phyloP scores from a whole-genome alignment of 768 basidiomycete genomes.

The Lactarius hatsudake region DNA sequence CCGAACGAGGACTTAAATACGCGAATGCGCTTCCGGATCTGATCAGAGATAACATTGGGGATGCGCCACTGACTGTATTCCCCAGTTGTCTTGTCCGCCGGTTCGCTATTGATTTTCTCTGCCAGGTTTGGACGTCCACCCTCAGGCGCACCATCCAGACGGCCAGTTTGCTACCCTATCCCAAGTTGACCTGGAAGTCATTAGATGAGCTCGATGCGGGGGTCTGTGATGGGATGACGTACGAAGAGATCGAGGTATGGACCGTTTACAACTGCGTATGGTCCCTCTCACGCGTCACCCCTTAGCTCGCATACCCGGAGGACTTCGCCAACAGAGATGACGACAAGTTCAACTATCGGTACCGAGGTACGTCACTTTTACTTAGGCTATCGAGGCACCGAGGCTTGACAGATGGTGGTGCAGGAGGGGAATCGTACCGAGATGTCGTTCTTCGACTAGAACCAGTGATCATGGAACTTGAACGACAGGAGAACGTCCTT shows the following conservation, averaged over 20 bases:
- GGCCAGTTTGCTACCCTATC: constrained; percentile 73
- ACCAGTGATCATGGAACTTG: constrained; percentile 98
- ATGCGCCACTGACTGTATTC: constrained; percentile 78
- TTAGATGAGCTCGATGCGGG: constrained; percentile 98
- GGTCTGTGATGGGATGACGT: constrained; percentile 99
- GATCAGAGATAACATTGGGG: constrained; percentile 87
- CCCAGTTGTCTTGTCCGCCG: background rate
- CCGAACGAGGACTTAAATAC: constrained; percentile 81
- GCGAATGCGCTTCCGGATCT: constrained; percentile 81
- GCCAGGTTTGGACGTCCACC: constrained; percentile 98
- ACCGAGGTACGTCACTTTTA: constrained; percentile 54
- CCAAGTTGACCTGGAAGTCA: constrained; percentile 97
- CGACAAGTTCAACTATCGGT: constrained; percentile 99
- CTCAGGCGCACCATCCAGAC: constrained; percentile 91
- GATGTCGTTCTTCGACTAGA: constrained; percentile 95
- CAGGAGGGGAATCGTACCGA: constrained; percentile 91
- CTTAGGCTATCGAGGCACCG: background rate
- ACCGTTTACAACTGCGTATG: background rate
- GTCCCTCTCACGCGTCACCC: background rate
- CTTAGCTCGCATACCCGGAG: constrained; percentile 89
- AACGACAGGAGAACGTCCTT: constrained; percentile 95
- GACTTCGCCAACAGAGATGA: constrained; percentile 98
- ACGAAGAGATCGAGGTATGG: constrained; percentile 92
- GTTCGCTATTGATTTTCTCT: background rate
- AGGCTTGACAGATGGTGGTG: background rate